These are phyloP conservation scores for Bremia lactucae DNA, from an alignment of 352 stramenopile genomes.

Conservation along the genomic window DNA sequence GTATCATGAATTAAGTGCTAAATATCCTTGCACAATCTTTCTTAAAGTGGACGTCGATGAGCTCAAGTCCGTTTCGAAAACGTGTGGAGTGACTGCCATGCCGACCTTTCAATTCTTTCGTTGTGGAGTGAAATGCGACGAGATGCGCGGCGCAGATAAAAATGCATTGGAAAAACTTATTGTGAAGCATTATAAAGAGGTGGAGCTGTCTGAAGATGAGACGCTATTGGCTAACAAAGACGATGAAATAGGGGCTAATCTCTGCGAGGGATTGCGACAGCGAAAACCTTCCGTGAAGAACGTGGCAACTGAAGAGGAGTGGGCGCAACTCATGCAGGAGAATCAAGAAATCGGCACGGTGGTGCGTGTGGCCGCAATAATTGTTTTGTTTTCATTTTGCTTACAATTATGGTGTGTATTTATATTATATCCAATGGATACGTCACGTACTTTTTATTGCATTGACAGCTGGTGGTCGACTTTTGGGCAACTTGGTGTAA, in stretches of 20 bases:
- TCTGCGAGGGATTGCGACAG: slow-evolving; percentile 33
- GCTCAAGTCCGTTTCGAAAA: slow-evolving; percentile 31
- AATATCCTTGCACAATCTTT: slow-evolving; percentile 78
- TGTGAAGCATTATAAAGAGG: slow-evolving; percentile 71
- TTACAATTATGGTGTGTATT: no score
- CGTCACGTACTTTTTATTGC: slow-evolving; percentile 1
- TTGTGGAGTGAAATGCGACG: slow-evolving; percentile 79
- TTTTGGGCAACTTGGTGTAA: slow-evolving; percentile 83
- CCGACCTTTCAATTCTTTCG: slow-evolving; percentile 95
- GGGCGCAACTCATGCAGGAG: slow-evolving; percentile 35
- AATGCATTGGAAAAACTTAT: slow-evolving; percentile 45
- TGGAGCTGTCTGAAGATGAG: slow-evolving; percentile 59
- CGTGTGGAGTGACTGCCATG: slow-evolving; percentile 85
- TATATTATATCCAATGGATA: no score
- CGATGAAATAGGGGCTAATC: slow-evolving; percentile 1
- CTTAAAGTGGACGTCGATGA: slow-evolving; percentile 87
- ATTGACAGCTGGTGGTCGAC: slow-evolving; percentile 61
- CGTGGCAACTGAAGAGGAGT: slow-evolving; percentile 44
- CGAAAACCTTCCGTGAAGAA: slow-evolving; percentile 41
- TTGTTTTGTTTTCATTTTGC: no score
- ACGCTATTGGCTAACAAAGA: slow-evolving; percentile 21
- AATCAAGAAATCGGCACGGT: slow-evolving; percentile 31
- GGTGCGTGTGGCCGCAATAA: slow-evolving; percentile 34
- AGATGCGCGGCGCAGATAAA: slow-evolving; percentile 80
- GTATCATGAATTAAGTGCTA: slow-evolving; percentile 78